phyloP scores from a whole-genome alignment of 2,329 filamentous ascomycete genomes.

The Penicillium crustosum region DNA sequence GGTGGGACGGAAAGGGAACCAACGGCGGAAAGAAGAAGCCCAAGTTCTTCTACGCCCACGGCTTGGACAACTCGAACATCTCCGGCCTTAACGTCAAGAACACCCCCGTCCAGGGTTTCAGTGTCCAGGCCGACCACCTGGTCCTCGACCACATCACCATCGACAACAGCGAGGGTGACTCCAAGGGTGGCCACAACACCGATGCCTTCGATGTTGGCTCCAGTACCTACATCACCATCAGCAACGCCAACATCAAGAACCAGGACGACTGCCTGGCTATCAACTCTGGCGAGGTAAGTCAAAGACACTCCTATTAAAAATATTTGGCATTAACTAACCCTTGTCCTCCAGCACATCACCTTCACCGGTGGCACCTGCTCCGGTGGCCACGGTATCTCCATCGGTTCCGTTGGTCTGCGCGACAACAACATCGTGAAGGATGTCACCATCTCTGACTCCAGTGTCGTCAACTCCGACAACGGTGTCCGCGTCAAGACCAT shows the following conservation, averaged over 20 bases:
- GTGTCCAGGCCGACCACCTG: constrained; percentile 50
- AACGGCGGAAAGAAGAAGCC: constrained; percentile 66
- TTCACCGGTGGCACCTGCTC: constrained; percentile 34
- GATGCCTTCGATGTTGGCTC: constrained; percentile 46
- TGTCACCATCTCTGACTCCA: constrained; percentile 53
- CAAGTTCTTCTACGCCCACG: constrained; percentile 60
- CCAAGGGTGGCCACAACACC: constrained; percentile 52
- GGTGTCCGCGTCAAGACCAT: constrained; percentile 61
- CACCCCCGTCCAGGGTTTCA: constrained; percentile 41
- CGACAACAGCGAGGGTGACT: constrained; percentile 58
- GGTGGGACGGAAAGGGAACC: constrained; percentile 62
- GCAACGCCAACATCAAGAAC: constrained; percentile 54
- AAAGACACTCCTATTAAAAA: not conserved
- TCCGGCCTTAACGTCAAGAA: constrained; percentile 37
- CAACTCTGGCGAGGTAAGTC: constrained; percentile 52
- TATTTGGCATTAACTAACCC: not conserved
- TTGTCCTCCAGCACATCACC: constrained; percentile 25
- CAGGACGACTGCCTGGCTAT: constrained; percentile 62
- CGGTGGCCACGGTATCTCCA: constrained; percentile 50
- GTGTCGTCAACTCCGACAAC: constrained; percentile 54
- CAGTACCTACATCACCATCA: constrained; percentile 52
- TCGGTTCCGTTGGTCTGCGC: constrained; percentile 60
- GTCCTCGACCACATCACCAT: constrained; percentile 55
- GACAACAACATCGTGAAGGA: constrained; percentile 55
- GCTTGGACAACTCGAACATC: constrained; percentile 35